A percentile compares a stretch with the other conserved stretches of the same genome.
Evolutionary conservation across 2,329 filamentous ascomycete genomes (phyloP).

Genomic region (Teratosphaeria gauchensis): DNA sequence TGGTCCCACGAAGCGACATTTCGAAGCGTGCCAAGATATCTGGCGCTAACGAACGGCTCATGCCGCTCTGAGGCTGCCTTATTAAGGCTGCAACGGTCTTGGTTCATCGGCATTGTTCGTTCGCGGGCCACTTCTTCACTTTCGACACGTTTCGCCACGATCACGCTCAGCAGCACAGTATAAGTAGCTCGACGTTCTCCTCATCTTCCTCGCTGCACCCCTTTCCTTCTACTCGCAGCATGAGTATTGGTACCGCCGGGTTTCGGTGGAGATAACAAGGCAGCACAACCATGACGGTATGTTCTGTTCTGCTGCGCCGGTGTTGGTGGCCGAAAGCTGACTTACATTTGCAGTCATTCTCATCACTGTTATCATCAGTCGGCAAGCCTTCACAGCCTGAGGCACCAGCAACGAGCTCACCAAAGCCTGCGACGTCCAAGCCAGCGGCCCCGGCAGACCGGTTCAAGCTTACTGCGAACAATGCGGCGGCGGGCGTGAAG

Average conservation of each 20-base stretch:
- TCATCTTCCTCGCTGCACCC: background rate
- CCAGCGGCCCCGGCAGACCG: conserved; percentile 7
- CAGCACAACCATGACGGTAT: background rate
- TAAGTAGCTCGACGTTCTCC: conserved; percentile 1
- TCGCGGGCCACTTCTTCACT: background rate
- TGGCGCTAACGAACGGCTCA: background rate
- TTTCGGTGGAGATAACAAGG: background rate
- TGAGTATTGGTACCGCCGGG: background rate
- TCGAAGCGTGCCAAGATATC: conserved; percentile 2
- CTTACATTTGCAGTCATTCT: conserved; percentile 19
- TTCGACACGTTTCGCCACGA: background rate
- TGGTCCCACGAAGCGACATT: conserved; percentile 1
- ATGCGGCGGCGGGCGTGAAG: conserved; percentile 23
- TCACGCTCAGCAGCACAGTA: background rate
- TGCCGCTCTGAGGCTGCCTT: background rate
- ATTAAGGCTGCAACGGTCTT: background rate
- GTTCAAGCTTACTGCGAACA: conserved; percentile 14
- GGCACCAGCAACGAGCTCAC: conserved; percentile 9
- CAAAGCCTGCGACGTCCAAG: conserved; percentile 5
- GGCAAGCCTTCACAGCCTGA: conserved; percentile 12
- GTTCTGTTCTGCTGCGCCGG: background rate
- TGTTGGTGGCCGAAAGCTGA: conserved; percentile 9
- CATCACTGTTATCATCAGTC: conserved; percentile 21
- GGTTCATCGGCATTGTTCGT: background rate
- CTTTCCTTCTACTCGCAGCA: background rate